A percentile compares a stretch with the other conserved stretches of the same genome.
phyloP scores from a whole-genome alignment of 208 protist species.

The Trypanosoma cruzi region DNA sequence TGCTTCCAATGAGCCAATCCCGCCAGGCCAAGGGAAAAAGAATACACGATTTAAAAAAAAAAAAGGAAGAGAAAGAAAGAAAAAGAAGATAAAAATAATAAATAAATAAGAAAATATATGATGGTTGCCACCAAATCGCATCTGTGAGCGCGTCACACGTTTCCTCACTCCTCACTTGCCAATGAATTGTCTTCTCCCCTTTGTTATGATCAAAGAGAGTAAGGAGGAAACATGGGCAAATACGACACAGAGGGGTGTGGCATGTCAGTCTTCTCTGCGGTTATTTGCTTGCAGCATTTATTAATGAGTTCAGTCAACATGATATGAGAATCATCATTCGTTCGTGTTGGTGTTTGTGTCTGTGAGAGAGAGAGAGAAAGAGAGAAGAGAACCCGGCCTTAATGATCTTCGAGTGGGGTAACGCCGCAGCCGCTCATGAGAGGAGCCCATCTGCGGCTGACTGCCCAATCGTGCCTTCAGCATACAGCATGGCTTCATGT shows the following conservation, averaged over 20 bases:
- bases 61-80: slow-evolving; percentile 13
- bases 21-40: too few relatives aligned
- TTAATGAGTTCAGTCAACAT: slow-evolving; percentile 17
- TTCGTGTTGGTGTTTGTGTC: not conserved
- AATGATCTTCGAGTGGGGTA: slow-evolving; percentile 28
- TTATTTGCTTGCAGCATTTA: slow-evolving; percentile 8
- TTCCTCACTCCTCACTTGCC: not conserved
- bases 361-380: too few relatives aligned
- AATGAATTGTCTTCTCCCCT: not conserved
- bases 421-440: slow-evolving; percentile 25
- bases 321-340: slow-evolving; percentile 23
- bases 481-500: not conserved
- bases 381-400: too few relatives aligned
- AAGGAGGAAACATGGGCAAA: not conserved
- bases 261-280: slow-evolving; percentile 34
- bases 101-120: not conserved
- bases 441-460: slow-evolving; percentile 25
- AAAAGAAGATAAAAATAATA: slow-evolving; percentile 8
- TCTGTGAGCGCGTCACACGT: not conserved
- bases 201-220: not conserved
- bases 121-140: not conserved
- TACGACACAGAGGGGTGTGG: not conserved
- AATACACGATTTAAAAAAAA: not conserved
- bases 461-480: slow-evolving; percentile 14
- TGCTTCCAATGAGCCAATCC: not conserved